Evolutionary conservation across 345 rosid species (phyloP).

Genomic region (Brassica rapa): DNA sequence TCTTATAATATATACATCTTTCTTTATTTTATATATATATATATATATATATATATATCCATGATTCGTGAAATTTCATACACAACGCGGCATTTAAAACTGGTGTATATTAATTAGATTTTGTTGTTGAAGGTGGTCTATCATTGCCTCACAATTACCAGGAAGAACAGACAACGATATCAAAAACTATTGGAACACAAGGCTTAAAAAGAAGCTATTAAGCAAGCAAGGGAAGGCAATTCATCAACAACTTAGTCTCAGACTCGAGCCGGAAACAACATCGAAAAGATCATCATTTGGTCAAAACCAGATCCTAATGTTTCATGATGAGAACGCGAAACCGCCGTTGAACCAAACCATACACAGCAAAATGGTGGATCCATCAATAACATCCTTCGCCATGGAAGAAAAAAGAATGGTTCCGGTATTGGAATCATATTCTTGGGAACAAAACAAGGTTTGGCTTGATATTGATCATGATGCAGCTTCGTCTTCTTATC

Average conservation of each 20-base stretch:
- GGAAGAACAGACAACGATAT: slow-evolving; percentile 45
- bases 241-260: slow-evolving; percentile 30
- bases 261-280: slow-evolving; percentile 3
- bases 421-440: slow-evolving; percentile 5
- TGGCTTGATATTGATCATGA: slow-evolving; percentile 11
- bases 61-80: neutral
- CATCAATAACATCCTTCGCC: slow-evolving; percentile 20
- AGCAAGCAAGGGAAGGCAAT: slow-evolving; percentile 30
- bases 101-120: neutral
- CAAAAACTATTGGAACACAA: slow-evolving; percentile 42
- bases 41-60: neutral
- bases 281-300: slow-evolving; percentile 7
- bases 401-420: slow-evolving; percentile 30
- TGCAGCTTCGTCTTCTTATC: slow-evolving; percentile 24
- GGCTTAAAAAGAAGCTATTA: slow-evolving; percentile 35
- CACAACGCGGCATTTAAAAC: neutral
- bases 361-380: slow-evolving; percentile 1
- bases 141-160: slow-evolving; percentile 41
- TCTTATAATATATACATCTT: neutral
- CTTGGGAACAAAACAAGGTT: slow-evolving; percentile 19
- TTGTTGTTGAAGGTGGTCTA: slow-evolving; percentile 38
- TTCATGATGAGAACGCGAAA: slow-evolving; percentile 10
- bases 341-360: slow-evolving; percentile 6
- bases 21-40: neutral
- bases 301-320: slow-evolving; percentile 1